Percentiles rank a stretch among this genome's conserved stretches.
phyloP scores from a whole-genome alignment of 78 protist species.

The Blattamonas nauphoetae region DNA sequence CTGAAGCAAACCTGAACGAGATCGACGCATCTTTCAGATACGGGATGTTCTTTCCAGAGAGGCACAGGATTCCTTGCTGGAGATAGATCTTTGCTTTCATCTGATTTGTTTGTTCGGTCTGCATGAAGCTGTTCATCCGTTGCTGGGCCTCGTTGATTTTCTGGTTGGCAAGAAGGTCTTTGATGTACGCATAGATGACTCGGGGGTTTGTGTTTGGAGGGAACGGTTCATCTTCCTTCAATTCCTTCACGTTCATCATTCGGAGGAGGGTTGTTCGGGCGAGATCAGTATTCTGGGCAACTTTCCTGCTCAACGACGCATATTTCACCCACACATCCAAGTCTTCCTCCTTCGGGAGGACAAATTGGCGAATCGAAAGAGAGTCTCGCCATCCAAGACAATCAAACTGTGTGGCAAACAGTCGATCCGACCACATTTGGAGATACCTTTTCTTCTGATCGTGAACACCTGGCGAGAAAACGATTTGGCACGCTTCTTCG shows the following conservation, averaged over 20 bases:
- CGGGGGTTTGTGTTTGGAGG: background rate
- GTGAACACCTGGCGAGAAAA: background rate
- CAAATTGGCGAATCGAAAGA: constrained; percentile 22
- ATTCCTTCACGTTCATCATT: background rate
- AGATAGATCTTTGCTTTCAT: background rate
- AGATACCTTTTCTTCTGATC: background rate
- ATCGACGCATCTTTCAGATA: background rate
- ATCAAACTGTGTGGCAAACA: background rate
- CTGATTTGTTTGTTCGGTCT: background rate
- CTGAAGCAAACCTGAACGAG: background rate
- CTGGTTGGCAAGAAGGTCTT: background rate
- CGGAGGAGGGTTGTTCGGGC: background rate
- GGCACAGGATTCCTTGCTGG: background rate
- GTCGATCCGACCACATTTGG: background rate
- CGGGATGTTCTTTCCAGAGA: background rate
- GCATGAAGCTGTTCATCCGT: background rate
- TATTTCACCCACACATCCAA: background rate
- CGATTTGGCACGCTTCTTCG: constrained; percentile 3
- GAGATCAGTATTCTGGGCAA: background rate
- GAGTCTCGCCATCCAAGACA: background rate
- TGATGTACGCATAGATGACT: background rate
- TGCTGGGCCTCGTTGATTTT: background rate
- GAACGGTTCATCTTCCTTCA: background rate
- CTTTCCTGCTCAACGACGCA: constrained; percentile 10
- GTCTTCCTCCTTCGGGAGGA: background rate